Evolutionary conservation across 1,284 basidiomycete species (phyloP).

Genomic region (Sporisorium graminicola): DNA sequence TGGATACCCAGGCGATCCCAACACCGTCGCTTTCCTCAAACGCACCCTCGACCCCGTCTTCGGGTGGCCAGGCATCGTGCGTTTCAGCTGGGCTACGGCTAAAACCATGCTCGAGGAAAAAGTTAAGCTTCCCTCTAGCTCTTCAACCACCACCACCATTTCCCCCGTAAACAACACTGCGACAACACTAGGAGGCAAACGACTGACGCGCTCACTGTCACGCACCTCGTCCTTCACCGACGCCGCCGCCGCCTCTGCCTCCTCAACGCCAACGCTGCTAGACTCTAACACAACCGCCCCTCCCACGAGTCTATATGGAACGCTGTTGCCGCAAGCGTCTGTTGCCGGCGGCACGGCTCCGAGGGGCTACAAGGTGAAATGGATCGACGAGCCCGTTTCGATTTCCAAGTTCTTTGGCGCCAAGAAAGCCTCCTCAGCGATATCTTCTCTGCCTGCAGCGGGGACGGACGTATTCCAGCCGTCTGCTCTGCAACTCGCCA

Average conservation of each 20-base stretch:
- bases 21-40: conserved; percentile 88
- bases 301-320: conserved; percentile 36
- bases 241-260: not conserved
- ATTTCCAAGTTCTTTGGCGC: conserved; percentile 54
- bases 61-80: conserved; percentile 88
- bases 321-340: conserved; percentile 18
- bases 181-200: conserved; percentile 5
- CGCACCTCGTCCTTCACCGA: conserved; percentile 22
- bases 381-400: conserved; percentile 55
- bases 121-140: conserved; percentile 17
- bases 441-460: not conserved
- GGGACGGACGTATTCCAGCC: conserved; percentile 5
- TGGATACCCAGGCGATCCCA: conserved; percentile 78
- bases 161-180: not conserved
- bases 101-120: conserved; percentile 85
- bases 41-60: conserved; percentile 86
- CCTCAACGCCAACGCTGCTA: not conserved
- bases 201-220: conserved; percentile 26
- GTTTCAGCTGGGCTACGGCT: conserved; percentile 96
- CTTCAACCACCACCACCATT: not conserved
- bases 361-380: conserved; percentile 48
- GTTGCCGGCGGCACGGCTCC: conserved; percentile 14
- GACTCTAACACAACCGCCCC: not conserved
- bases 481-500: conserved; percentile 13
- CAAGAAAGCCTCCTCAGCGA: conserved; percentile 11